Evolutionary conservation across 345 rosid species (phyloP).

Genomic region (Citrus glauca): DNA sequence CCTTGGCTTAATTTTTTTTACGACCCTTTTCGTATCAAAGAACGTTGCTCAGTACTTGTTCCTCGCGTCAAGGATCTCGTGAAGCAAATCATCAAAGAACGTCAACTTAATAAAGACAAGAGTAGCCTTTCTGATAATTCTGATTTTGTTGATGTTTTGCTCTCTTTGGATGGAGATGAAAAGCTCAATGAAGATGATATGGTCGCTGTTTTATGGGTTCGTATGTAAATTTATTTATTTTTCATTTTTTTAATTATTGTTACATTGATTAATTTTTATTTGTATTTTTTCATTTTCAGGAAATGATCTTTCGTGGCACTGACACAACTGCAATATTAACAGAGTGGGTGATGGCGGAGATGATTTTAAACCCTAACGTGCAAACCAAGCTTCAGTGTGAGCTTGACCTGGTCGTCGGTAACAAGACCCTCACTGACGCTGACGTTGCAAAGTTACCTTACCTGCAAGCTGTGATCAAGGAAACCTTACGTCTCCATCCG

Average conservation of each 20-base stretch:
- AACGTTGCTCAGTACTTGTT: conserved; percentile 42
- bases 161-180: conserved; percentile 41
- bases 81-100: conserved; percentile 34
- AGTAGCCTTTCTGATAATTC: conserved; percentile 9
- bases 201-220: conserved; percentile 52
- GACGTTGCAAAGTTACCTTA: conserved; percentile 29
- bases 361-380: conserved; percentile 33
- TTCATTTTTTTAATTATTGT: no score
- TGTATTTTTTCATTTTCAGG: conserved; percentile 24
- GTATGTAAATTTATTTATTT: neutral
- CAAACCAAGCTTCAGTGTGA: conserved; percentile 33
- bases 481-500: conserved; percentile 49
- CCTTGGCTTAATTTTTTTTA: conserved; percentile 44
- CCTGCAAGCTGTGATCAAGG: conserved; percentile 48
- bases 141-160: conserved; percentile 52
- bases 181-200: conserved; percentile 41
- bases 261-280: no score
- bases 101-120: conserved; percentile 8
- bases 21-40: conserved; percentile 36
- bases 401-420: conserved; percentile 14
- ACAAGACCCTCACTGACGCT: conserved; percentile 19
- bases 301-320: conserved; percentile 55
- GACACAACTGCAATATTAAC: conserved; percentile 50
- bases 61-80: conserved; percentile 46
- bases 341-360: conserved; percentile 51